Conservation (phyloP, 164 flowering plant species). For the Hamamelis virginiana region DNA sequence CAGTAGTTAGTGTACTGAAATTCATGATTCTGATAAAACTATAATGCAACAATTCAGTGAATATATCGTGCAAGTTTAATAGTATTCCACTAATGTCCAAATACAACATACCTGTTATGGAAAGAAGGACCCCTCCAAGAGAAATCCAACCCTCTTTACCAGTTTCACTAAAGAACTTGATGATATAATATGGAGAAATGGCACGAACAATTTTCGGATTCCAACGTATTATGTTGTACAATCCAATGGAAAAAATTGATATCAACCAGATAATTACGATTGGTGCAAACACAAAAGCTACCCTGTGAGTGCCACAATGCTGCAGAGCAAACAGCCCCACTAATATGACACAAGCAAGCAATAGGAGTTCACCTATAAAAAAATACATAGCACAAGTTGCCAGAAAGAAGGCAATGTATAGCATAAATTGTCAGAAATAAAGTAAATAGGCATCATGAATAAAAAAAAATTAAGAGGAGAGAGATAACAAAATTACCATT, state of each 20-base stretch:
- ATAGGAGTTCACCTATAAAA: slow-evolving; percentile 49
- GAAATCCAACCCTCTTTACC: slow-evolving; percentile 92
- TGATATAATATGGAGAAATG: slow-evolving; percentile 69
- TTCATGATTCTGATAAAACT: background rate
- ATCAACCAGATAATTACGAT: slow-evolving; percentile 75
- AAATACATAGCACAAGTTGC: background rate
- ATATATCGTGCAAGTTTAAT: background rate
- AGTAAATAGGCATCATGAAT: background rate
- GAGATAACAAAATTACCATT: slow-evolving; percentile 37
- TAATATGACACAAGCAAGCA: slow-evolving; percentile 73
- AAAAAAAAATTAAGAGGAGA: slow-evolving; percentile 4
- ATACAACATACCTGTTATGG: slow-evolving; percentile 64
- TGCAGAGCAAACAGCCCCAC: slow-evolving; percentile 90
- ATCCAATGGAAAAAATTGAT: slow-evolving; percentile 62
- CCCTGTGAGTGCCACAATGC: slow-evolving; percentile 83
- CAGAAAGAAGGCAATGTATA: background rate
- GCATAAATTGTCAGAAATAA: background rate
- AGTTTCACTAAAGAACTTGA: slow-evolving; percentile 66
- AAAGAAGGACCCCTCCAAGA: slow-evolving; percentile 84
- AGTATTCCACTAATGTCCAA: background rate
- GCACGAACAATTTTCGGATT: slow-evolving; percentile 70
- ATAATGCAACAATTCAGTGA: background rate
- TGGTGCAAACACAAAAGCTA: slow-evolving; percentile 85
- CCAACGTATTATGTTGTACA: slow-evolving; percentile 75
- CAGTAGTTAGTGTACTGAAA: background rate